phyloP scores from a whole-genome alignment of 345 rosid genomes.

The Cardamine resedifolia region DNA sequence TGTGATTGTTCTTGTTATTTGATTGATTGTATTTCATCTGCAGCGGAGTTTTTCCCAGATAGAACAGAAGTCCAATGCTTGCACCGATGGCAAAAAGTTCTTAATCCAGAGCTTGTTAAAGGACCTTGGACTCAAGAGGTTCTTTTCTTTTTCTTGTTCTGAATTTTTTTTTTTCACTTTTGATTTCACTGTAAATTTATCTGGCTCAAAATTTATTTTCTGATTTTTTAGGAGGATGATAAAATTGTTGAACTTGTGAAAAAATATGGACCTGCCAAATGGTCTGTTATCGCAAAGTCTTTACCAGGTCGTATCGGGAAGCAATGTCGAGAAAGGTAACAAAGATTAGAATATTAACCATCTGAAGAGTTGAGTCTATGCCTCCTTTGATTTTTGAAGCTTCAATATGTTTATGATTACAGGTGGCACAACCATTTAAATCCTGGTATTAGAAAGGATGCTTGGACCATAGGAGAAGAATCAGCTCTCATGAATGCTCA shows the following conservation, averaged over 20 bases:
- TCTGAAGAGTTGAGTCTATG: neutral
- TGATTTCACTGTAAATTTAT: neutral
- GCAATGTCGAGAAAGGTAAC: slow-evolving; percentile 95
- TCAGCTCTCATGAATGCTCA: slow-evolving; percentile 78
- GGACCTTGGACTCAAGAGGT: slow-evolving; percentile 99
- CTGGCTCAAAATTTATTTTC: neutral
- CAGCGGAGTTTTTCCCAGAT: slow-evolving; percentile 86
- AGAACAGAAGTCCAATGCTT: slow-evolving; percentile 96
- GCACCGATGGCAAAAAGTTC: slow-evolving; percentile 99
- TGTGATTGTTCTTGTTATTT: slow-evolving; percentile 6
- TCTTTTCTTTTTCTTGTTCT: slow-evolving; percentile 28
- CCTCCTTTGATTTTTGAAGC: slow-evolving; percentile 10
- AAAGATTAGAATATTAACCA: neutral
- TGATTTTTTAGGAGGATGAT: slow-evolving; percentile 69
- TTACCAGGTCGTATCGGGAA: slow-evolving; percentile 96
- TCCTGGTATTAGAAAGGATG: slow-evolving; percentile 88
- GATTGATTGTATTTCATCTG: slow-evolving; percentile 25
- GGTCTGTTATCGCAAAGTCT: slow-evolving; percentile 91
- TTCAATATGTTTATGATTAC: slow-evolving; percentile 15
- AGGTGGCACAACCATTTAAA: slow-evolving; percentile 99
- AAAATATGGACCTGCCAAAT: slow-evolving; percentile 85
- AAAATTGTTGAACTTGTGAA: slow-evolving; percentile 70
- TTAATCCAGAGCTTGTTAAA: slow-evolving; percentile 89
- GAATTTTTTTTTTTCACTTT: neutral
- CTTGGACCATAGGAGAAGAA: slow-evolving; percentile 92